Evolutionary conservation across 139 green algal genomes (phyloP).

Genomic region (Protoeuglena noctilucae): DNA sequence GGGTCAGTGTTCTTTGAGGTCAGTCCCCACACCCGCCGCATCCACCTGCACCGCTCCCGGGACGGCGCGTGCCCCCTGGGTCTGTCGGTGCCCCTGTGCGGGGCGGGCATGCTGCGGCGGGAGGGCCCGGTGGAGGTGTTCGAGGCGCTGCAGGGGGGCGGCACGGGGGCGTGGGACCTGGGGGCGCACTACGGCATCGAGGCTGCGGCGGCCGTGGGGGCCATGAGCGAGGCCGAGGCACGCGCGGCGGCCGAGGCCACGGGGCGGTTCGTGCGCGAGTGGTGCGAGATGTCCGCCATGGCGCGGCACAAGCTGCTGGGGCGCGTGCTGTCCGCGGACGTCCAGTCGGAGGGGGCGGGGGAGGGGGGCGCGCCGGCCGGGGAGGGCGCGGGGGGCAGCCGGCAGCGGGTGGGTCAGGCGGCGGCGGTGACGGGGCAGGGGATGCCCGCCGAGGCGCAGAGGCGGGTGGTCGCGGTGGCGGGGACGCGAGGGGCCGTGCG

Average conservation of each 20-base stretch:
- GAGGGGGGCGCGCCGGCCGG: too few relatives aligned
- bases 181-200: not conserved
- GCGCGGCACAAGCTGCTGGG: not conserved
- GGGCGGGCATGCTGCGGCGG: not conserved
- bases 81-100: constrained; percentile 36
- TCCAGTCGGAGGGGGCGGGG: too few relatives aligned
- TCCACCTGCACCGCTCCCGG: constrained; percentile 50
- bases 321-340: not conserved
- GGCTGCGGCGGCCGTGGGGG: not conserved
- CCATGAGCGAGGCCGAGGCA: not conserved
- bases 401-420: too few relatives aligned
- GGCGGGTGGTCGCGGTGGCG: too few relatives aligned
- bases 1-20: constrained; percentile 40
- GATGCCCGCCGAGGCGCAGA: too few relatives aligned
- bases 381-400: too few relatives aligned
- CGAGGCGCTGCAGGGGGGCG: not conserved
- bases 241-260: not conserved
- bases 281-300: not conserved
- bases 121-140: not conserved
- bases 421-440: too few relatives aligned
- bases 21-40: constrained; percentile 36
- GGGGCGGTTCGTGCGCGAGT: not conserved
- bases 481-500: too few relatives aligned
- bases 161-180: too few relatives aligned
- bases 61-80: constrained; percentile 43